phyloP scores from a whole-genome alignment of 257 asterid genomes.

The Scutellaria barbata region DNA sequence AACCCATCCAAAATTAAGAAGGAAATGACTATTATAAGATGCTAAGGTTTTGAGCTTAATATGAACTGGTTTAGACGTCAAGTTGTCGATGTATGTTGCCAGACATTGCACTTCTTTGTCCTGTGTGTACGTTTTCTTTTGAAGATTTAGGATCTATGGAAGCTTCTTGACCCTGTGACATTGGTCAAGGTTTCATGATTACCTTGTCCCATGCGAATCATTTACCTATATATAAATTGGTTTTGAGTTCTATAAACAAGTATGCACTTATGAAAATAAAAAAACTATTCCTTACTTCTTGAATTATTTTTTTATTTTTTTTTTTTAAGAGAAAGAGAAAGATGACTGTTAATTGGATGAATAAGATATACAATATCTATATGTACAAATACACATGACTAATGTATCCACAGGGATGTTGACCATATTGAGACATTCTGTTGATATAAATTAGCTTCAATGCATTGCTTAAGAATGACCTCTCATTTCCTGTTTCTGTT shows the following conservation, averaged over 20 bases:
- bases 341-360: background rate
- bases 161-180: too few species aligned
- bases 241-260: background rate
- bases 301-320: too few species aligned
- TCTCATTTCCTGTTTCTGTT: background rate
- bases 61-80: background rate
- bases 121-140: background rate
- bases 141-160: constrained; percentile 12
- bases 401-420: background rate
- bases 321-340: background rate
- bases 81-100: background rate
- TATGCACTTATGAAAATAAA: too few species aligned
- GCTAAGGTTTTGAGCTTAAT: background rate
- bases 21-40: background rate
- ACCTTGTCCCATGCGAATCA: too few species aligned
- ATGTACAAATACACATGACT: background rate
- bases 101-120: background rate
- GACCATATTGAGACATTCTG: constrained; percentile 2
- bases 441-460: background rate
- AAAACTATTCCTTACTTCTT: too few species aligned
- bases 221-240: too few species aligned
- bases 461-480: constrained; percentile 5
- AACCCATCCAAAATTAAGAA: constrained; percentile 9
- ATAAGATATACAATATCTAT: background rate
- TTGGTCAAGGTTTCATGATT: too few species aligned